Base-by-base conservation (phyloP, 2,329 filamentous ascomycete genomes). In the Zymoseptoria passerinii region DNA sequence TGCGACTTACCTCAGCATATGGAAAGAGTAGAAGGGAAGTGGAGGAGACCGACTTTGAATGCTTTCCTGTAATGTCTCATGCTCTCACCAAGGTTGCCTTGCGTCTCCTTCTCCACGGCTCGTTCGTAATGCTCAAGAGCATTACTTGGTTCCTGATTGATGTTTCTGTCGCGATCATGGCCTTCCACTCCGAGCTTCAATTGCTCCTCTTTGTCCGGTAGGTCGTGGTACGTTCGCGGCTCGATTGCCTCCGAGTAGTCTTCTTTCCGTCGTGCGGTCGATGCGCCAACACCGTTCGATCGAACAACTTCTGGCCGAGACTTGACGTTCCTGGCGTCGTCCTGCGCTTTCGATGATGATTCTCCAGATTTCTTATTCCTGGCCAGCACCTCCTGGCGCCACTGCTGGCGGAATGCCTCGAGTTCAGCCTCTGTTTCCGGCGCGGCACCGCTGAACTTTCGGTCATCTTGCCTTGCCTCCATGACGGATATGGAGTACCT, bases 121-220 rank as follows among this genome's bases (percentile, higher is more conserved):
- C 83, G 84, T 72, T 97, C 94, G 68, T 94, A 97, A 72, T 96
- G 89, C 67, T 97, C 94, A 16, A 99, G 75, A 0, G 94, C 94
- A 9, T 92, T 89, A 20, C 79, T 77, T 4, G 88, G 88, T 65
- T 87, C 82, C 59, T 71, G 64, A 18, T 62, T 69, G 4, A 65
- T 60, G 3, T 70, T 64, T 61, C 71, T 65, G 8, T 72, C 63
- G 28, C 73, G 66, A 61, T 75, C 67, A 73, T 73, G 72, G 55
- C 77, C 75, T 64, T 66, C 67, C 18, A 48, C 53, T 4, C 74
- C 75, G 50, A 78, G 66, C 58, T 70, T 73, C 53, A 76, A 67
- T 20, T 73, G 73, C 55, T 76, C 74, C 52, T 78, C 74, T 64
- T 75, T 77, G 60, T 78, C 74, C 8, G 75, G 76, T 23, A 79